phyloP scores from a whole-genome alignment of 1,284 basidiomycete genomes.

The Cryptococcus floricola region DNA sequence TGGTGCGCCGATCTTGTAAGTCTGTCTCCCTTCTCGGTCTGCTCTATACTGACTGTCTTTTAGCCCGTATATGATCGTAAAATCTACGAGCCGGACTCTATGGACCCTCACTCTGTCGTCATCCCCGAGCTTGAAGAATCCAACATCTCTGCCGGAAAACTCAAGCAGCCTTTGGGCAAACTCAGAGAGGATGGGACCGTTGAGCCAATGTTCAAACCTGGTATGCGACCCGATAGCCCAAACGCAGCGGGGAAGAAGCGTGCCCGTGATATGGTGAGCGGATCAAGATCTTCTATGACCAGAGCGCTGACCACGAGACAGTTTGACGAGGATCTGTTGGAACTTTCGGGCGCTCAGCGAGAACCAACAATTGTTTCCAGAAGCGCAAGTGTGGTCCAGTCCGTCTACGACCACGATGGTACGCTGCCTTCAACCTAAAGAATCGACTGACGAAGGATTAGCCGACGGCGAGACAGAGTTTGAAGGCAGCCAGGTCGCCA shows the following conservation, averaged over 20 bases:
- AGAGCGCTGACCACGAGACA: not conserved
- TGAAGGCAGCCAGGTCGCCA: not conserved
- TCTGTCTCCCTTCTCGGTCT: not conserved
- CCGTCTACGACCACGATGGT: not conserved
- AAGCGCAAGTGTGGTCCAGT: not conserved
- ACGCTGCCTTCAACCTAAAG: not conserved
- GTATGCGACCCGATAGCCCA: not conserved
- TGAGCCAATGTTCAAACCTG: not conserved
- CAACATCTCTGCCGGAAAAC: not conserved
- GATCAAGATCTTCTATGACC: not conserved
- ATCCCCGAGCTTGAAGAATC: not conserved
- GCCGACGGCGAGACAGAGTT: not conserved
- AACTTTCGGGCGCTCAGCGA: not conserved
- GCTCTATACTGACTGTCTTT: not conserved
- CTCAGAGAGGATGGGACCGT: not conserved
- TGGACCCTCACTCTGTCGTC: conserved; percentile 2
- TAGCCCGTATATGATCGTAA: conserved; percentile 10
- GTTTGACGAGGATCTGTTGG: not conserved
- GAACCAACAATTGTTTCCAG: not conserved
- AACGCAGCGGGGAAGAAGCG: not conserved
- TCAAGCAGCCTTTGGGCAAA: conserved; percentile 8
- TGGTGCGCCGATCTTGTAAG: conserved; percentile 11
- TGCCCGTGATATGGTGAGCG: not conserved
- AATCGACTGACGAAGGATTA: not conserved
- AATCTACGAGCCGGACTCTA: not conserved